phyloP scores from a whole-genome alignment of 768 basidiomycete genomes.

The Tulasnella sp. region DNA sequence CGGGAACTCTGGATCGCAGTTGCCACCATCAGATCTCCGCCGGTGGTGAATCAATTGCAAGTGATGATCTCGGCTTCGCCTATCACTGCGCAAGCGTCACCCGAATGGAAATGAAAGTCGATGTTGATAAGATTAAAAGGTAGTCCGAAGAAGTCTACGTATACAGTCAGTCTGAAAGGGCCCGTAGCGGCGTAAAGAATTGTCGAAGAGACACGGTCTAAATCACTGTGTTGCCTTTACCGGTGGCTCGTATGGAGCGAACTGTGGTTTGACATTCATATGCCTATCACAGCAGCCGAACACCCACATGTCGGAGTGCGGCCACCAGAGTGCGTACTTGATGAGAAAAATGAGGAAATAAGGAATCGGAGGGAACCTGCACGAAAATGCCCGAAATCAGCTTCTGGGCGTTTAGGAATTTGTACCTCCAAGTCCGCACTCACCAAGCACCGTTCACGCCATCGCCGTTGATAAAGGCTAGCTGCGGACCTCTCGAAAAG shows the following conservation, averaged over 20 bases:
- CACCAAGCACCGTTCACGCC: slow-evolving; percentile 1
- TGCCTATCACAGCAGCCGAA: not conserved
- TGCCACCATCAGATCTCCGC: no score
- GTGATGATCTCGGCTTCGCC: no score
- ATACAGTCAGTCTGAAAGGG: not conserved
- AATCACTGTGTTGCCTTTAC: not conserved
- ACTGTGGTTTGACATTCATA: not conserved
- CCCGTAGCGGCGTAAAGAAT: not conserved
- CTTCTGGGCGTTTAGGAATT: not conserved
- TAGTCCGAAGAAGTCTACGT: not conserved
- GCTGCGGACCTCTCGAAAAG: not conserved
- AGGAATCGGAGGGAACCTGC: not conserved
- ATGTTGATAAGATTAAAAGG: not conserved
- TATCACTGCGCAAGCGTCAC: no score
- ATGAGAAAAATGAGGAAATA: not conserved
- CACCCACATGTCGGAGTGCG: slow-evolving; percentile 1
- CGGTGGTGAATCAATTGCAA: no score
- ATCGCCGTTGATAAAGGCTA: slow-evolving; percentile 3
- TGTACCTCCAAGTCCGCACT: not conserved
- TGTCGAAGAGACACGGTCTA: no score
- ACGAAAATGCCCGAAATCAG: not conserved
- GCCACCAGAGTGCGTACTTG: not conserved
- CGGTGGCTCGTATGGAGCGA: not conserved
- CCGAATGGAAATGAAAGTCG: not conserved
- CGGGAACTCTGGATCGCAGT: no score